These are phyloP conservation scores for Citrus reticulata DNA, from an alignment of 345 rosid genomes.

Conservation along the genomic window DNA sequence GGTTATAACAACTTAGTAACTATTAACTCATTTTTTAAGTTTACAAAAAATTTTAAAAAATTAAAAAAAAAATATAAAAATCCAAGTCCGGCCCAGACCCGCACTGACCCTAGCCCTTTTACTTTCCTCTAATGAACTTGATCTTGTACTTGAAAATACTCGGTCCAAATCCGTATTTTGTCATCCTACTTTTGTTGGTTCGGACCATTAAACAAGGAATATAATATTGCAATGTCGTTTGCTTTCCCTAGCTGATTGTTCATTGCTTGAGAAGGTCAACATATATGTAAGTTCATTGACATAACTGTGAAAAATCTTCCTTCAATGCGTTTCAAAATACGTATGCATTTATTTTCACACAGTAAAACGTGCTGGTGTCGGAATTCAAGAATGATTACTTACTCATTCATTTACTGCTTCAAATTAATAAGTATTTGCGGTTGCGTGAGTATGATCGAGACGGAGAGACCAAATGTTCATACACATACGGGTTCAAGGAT, in stretches of 20 bases:
- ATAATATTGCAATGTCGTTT: neutral
- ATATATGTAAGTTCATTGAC: neutral
- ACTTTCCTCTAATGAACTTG: too few relatives aligned
- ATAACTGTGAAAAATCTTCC: neutral
- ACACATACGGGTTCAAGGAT: neutral
- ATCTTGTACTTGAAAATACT: too few relatives aligned
- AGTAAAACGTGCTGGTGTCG: too few relatives aligned
- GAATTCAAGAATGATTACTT: too few relatives aligned
- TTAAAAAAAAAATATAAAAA: too few relatives aligned
- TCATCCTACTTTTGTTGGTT: neutral
- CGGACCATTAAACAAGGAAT: neutral
- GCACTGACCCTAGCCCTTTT: fast-evolving
- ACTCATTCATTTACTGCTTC: neutral
- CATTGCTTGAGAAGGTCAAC: neutral
- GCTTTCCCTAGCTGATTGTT: neutral
- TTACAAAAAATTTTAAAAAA: too few relatives aligned
- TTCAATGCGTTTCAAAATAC: too few relatives aligned
- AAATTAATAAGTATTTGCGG: neutral
- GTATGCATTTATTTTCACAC: too few relatives aligned
- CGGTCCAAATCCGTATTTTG: too few relatives aligned
- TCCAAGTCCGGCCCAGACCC: too few relatives aligned
- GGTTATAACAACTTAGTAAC: too few relatives aligned
- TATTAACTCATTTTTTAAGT: too few relatives aligned
- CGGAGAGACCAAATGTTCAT: neutral
- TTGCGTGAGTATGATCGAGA: neutral